phyloP scores from a whole-genome alignment of 2,329 filamentous ascomycete species.

The Diatrype stigma region DNA sequence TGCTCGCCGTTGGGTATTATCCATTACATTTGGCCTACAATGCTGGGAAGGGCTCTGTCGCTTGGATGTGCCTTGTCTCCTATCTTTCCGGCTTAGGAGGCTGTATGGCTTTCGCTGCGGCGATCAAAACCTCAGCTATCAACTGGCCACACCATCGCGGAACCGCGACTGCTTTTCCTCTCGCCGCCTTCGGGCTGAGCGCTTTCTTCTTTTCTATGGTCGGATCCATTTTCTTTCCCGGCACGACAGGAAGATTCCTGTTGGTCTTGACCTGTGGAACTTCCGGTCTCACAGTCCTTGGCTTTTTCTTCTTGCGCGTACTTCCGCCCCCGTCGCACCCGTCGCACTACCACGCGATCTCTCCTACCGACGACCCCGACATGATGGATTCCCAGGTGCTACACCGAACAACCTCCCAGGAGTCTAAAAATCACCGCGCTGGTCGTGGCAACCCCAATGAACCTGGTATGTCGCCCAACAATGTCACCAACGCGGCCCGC shows the following conservation, averaged over 20 bases:
- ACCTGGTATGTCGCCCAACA: constrained; percentile 59
- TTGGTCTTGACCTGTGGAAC: constrained; percentile 78
- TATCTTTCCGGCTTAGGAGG: constrained; percentile 85
- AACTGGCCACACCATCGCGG: constrained; percentile 91
- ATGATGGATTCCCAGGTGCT: constrained; percentile 34
- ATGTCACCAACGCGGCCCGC: constrained; percentile 25
- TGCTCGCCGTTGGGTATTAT: constrained; percentile 78
- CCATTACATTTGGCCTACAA: constrained; percentile 78
- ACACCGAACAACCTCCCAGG: constrained; percentile 38
- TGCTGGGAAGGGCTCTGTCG: constrained; percentile 55
- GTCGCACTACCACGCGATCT: constrained; percentile 52
- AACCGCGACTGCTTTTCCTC: constrained; percentile 87
- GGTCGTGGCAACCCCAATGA: constrained; percentile 44
- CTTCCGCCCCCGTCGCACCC: constrained; percentile 49
- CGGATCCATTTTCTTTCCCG: constrained; percentile 73
- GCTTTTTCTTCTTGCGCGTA: constrained; percentile 82
- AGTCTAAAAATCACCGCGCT: constrained; percentile 34
- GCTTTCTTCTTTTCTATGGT: constrained; percentile 92
- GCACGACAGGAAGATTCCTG: constrained; percentile 77
- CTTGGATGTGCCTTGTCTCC: constrained; percentile 72
- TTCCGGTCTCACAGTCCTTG: constrained; percentile 66
- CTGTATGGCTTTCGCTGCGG: constrained; percentile 83
- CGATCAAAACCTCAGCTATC: constrained; percentile 80
- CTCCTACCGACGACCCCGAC: constrained; percentile 33
- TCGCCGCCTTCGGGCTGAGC: constrained; percentile 89